Percentiles rank a stretch among this genome's conserved stretches.
These are phyloP conservation scores for Candida arabinofermentans DNA, from an alignment of 805 yeast species.

Conservation along the genomic window DNA sequence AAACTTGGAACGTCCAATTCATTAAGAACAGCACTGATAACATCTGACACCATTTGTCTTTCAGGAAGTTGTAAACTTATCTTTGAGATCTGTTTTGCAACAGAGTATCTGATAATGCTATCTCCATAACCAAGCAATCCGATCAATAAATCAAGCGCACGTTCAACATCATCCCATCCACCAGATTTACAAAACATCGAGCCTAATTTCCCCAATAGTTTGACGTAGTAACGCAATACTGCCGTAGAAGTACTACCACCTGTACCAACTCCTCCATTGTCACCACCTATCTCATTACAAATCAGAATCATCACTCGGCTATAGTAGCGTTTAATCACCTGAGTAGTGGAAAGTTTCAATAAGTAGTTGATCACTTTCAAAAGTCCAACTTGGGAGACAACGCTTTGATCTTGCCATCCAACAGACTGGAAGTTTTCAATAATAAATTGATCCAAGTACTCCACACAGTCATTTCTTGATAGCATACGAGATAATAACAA, in stretches of 20 bases:
- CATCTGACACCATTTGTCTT: slow-evolving; percentile 38
- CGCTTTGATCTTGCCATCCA: slow-evolving; percentile 13
- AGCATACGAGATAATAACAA: slow-evolving; percentile 49
- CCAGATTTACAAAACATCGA: slow-evolving; percentile 18
- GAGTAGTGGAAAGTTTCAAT: slow-evolving; percentile 14
- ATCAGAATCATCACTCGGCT: slow-evolving; percentile 16
- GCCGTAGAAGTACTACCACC: slow-evolving; percentile 1
- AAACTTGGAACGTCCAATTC: slow-evolving; percentile 30
- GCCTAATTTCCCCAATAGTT: slow-evolving; percentile 40
- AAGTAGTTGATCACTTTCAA: slow-evolving; percentile 22
- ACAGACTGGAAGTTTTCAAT: slow-evolving; percentile 15
- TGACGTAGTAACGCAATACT: slow-evolving; percentile 22
- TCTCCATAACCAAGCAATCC: slow-evolving; percentile 43
- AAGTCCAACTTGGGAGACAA: slow-evolving; percentile 16
- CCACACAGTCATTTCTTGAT: slow-evolving; percentile 41
- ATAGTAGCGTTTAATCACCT: slow-evolving; percentile 3
- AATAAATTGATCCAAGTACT: slow-evolving; percentile 27
- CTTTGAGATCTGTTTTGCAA: slow-evolving; percentile 63
- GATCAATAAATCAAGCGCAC: slow-evolving; percentile 45
- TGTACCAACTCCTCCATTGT: neutral
- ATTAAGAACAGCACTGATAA: slow-evolving; percentile 31
- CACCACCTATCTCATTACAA: slow-evolving; percentile 10
- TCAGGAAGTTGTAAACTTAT: slow-evolving; percentile 32
- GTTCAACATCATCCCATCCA: slow-evolving; percentile 40
- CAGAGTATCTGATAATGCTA: slow-evolving; percentile 54